Evolutionary conservation across 441 rosid genomes (phyloP).

Genomic region (Jatropha multifida): DNA sequence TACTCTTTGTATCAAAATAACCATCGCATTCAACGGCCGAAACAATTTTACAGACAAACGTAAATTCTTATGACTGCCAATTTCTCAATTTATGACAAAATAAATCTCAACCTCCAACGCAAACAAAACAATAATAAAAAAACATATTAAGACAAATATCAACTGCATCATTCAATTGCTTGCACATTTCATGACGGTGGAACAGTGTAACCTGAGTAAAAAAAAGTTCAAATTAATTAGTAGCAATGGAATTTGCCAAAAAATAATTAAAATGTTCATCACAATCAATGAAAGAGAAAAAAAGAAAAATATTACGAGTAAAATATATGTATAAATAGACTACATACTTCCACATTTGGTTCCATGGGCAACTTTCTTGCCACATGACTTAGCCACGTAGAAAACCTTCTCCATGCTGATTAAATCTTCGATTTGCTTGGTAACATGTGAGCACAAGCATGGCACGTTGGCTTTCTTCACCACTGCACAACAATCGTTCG

Average conservation of each 20-base stretch:
- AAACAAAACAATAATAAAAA: neutral
- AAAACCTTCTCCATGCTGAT: slow-evolving; percentile 29
- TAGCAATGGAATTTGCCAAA: neutral
- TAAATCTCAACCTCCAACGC: neutral
- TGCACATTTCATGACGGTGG: neutral
- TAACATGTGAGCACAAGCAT: slow-evolving; percentile 25
- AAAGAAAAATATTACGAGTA: neutral
- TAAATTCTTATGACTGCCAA: too few relatives aligned
- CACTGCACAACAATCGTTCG: slow-evolving; percentile 21
- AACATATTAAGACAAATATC: neutral
- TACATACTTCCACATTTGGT: slow-evolving; percentile 32
- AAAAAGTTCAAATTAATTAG: neutral
- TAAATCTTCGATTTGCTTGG: slow-evolving; percentile 24
- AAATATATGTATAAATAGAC: neutral
- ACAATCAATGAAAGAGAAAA: neutral
- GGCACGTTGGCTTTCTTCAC: slow-evolving; percentile 22
- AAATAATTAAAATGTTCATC: neutral
- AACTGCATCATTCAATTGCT: neutral
- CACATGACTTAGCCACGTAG: slow-evolving; percentile 21
- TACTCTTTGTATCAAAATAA: too few relatives aligned
- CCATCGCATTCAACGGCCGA: too few relatives aligned
- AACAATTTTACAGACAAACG: too few relatives aligned
- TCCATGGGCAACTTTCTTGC: slow-evolving; percentile 21
- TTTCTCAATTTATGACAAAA: neutral
- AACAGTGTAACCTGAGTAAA: slow-evolving; percentile 1